Conservation (phyloP, 2,329 filamentous ascomycete species). For the Cryphonectria parasitica region DNA sequence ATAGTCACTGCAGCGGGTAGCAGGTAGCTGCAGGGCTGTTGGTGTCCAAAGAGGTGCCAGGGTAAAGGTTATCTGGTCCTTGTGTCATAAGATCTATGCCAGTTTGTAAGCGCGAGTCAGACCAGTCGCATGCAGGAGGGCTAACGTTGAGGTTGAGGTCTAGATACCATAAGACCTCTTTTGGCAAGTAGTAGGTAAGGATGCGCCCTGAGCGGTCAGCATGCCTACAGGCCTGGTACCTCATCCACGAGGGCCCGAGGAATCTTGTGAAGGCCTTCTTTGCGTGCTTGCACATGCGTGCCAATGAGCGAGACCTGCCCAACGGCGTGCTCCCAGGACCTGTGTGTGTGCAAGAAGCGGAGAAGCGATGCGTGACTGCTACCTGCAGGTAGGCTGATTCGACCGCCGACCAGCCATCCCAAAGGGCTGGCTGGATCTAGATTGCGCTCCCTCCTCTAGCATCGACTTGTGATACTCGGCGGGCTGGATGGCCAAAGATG, state of each 20-base stretch:
- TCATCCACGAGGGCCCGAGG: conserved; percentile 8
- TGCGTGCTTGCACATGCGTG: conserved; percentile 12
- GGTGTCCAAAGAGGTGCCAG: conserved; percentile 2
- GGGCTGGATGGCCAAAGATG: conserved; percentile 7
- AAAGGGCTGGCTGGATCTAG: not conserved
- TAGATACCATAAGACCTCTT: conserved; percentile 4
- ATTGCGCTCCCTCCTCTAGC: not conserved
- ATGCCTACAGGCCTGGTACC: conserved; percentile 3
- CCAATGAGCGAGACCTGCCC: not conserved
- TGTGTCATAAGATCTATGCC: conserved; percentile 17
- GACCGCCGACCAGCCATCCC: not conserved
- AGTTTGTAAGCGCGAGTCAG: conserved; percentile 18
- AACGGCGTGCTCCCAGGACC: not conserved
- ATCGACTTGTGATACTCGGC: conserved; percentile 1
- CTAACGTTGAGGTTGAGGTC: conserved; percentile 8
- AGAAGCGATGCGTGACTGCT: conserved; percentile 10
- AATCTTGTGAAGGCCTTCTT: conserved; percentile 15
- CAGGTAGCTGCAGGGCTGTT: conserved; percentile 22
- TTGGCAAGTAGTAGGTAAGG: conserved; percentile 6
- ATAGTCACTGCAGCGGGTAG: conserved; percentile 13
- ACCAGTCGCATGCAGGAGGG: conserved; percentile 13
- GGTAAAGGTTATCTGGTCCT: conserved; percentile 7
- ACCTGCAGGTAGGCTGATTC: conserved; percentile 9
- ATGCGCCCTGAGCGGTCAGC: conserved; percentile 15
- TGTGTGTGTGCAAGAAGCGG: not conserved